Conservation (phyloP, 306 rosid genomes). For the Casuarina glauca region DNA sequence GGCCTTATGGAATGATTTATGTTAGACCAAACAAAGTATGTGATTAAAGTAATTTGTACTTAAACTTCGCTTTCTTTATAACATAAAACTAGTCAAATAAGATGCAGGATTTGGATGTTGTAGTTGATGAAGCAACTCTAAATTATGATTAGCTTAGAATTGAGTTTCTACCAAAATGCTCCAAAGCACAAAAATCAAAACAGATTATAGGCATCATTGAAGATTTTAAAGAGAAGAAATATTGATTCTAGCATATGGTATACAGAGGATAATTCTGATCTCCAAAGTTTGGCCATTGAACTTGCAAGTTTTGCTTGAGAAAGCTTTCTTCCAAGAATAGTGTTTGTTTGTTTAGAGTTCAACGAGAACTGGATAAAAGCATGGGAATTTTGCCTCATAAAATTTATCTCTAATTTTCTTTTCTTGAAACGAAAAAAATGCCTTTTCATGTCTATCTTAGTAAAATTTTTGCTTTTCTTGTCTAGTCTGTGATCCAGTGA, state of each 20-base stretch:
- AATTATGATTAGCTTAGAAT: constrained; percentile 11
- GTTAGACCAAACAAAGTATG: background rate
- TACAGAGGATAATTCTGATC: background rate
- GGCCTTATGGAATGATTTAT: background rate
- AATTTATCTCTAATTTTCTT: background rate
- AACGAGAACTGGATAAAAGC: constrained; percentile 17
- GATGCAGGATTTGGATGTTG: background rate
- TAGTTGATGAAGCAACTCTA: background rate
- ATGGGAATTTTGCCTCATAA: constrained; percentile 3
- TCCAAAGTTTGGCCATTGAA: no score
- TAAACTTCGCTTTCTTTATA: background rate
- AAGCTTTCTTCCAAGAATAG: background rate
- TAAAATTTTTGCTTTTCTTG: constrained; percentile 23
- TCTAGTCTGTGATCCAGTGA: constrained; percentile 95
- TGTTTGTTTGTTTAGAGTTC: constrained; percentile 1
- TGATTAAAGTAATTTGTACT: background rate
- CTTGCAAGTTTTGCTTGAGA: no score
- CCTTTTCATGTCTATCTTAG: constrained; percentile 19
- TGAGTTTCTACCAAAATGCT: background rate
- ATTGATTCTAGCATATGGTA: background rate
- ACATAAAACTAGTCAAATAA: background rate
- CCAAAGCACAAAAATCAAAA: background rate
- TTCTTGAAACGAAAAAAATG: background rate
- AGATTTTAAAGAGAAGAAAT: background rate
- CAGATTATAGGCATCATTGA: background rate